Percentiles rank a stretch among this genome's conserved stretches.
Conservation (phyloP, 1,139 yeast species). For the Magnusiomyces suaveolens region DNA sequence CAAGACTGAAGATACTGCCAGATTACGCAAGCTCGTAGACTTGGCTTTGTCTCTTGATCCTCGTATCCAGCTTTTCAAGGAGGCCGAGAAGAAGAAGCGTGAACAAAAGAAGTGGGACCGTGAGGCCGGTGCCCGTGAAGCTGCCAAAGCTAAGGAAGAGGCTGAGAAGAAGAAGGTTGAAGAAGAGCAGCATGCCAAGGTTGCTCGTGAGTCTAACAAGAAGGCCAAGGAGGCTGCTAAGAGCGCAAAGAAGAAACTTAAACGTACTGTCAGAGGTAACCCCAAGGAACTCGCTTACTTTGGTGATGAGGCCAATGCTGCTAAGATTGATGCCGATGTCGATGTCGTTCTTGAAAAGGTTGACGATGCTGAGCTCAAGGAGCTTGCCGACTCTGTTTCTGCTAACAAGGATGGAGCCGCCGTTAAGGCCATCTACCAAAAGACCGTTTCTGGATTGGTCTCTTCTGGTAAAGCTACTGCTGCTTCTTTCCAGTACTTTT, state of each 20-base stretch:
- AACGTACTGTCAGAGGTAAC: slow-evolving; percentile 77
- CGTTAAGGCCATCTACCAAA: slow-evolving; percentile 45
- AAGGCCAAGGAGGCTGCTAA: slow-evolving; percentile 97
- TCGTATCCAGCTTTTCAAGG: slow-evolving; percentile 86
- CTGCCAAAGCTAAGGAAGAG: slow-evolving; percentile 70
- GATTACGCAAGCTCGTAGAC: slow-evolving; percentile 78
- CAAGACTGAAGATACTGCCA: slow-evolving; percentile 94
- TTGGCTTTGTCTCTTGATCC: slow-evolving; percentile 88
- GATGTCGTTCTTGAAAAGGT: slow-evolving; percentile 69
- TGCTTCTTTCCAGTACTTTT: slow-evolving; percentile 14
- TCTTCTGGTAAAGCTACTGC: slow-evolving; percentile 34
- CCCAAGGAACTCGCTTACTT: slow-evolving; percentile 81
- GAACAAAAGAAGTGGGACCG: slow-evolving; percentile 95
- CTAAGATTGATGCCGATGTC: slow-evolving; percentile 46
- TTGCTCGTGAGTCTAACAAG: slow-evolving; percentile 56
- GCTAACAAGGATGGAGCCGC: slow-evolving; percentile 41
- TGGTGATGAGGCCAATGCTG: slow-evolving; percentile 45
- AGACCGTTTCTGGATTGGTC: slow-evolving; percentile 38
- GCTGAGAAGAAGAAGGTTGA: slow-evolving; percentile 77
- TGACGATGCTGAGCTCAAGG: slow-evolving; percentile 65
- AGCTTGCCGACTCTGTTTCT: slow-evolving; percentile 54
- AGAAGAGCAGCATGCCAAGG: slow-evolving; percentile 54
- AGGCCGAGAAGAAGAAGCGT: slow-evolving; percentile 88
- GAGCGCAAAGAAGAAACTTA: slow-evolving; percentile 94
- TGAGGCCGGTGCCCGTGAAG: slow-evolving; percentile 95